Conservation (phyloP, 1,284 basidiomycete genomes). For the Ustilago crameri region DNA sequence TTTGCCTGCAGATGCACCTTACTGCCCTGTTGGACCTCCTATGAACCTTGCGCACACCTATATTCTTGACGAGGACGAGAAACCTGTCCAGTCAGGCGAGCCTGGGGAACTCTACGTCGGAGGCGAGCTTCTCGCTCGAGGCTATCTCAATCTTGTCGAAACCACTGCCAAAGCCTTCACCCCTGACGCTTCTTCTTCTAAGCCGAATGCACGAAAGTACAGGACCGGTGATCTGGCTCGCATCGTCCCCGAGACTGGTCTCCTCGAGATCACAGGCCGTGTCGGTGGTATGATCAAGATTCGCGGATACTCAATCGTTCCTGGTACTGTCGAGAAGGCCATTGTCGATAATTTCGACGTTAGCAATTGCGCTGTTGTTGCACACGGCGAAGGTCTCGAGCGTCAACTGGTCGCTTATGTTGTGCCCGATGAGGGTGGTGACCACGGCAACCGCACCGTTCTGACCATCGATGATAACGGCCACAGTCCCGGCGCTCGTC, state of each 20-base stretch:
- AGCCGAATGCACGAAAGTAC: conserved; percentile 56
- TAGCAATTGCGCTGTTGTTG: conserved; percentile 61
- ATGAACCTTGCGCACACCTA: conserved; percentile 59
- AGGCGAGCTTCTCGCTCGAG: conserved; percentile 61
- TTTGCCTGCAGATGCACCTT: conserved; percentile 24
- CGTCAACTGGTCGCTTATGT: conserved; percentile 65
- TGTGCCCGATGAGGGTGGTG: conserved; percentile 55
- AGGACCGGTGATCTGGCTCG: conserved; percentile 66
- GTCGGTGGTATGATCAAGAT: conserved; percentile 68
- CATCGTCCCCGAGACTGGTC: conserved; percentile 45
- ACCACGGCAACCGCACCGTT: conserved; percentile 32
- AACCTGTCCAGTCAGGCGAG: conserved; percentile 50
- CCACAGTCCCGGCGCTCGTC: conserved; percentile 59
- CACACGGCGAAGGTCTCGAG: conserved; percentile 64
- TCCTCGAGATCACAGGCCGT: conserved; percentile 66
- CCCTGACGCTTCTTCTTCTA: conserved; percentile 34
- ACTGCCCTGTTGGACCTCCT: conserved; percentile 64
- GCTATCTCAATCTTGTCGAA: conserved; percentile 65
- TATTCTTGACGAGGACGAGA: conserved; percentile 61
- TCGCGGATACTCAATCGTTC: conserved; percentile 65
- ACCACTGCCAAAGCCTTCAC: conserved; percentile 63
- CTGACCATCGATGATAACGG: conserved; percentile 60
- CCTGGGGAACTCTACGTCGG: conserved; percentile 66
- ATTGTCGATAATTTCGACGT: conserved; percentile 63
- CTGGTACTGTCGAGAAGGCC: conserved; percentile 62